Evolutionary conservation across 2,329 filamentous ascomycete genomes (phyloP), one percentile per base, ranked within the genome.

Genomic region (Ceratocystis cacaofunesta): DNA sequence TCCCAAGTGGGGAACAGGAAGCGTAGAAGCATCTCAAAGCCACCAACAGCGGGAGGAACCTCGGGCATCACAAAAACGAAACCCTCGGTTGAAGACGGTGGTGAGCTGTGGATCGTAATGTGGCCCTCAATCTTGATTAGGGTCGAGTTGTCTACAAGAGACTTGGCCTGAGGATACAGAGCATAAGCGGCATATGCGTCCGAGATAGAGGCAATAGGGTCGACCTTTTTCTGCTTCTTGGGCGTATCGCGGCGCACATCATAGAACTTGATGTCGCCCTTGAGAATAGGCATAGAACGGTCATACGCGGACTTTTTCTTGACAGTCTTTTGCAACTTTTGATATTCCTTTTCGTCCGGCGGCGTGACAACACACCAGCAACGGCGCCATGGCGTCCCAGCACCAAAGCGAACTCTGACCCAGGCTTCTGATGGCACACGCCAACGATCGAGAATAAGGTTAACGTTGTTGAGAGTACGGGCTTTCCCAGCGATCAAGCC

Each of bases 11-110:
- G 94, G 73, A 99, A 95, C 12, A 99, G 79, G 77, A 89, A 96
- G 58, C 90, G 85, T 43, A 99, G 79, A 80, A 99, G 87, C 80
- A 95, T 96, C 74, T 97, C 94, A 70, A 97, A 96, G 0, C 94
- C 94, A 65, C 85, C 89, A 12, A 99, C 88, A 19, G 90, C 92
- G n/a, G 92, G 87, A 71, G 90, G 90, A 1, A 88, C 84, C 74
- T 99, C 94, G 3, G 94, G 94, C 92, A 99, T 96, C 70, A 97
- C 86, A 72, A 99, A 99, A 3, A 99, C 90, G 71, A 96, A 96
- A 0, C 94, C 94, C 73, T 99, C 94, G 0, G 88, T 88, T 1
- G 85, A 85, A 0, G 87, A 86, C 28, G 90, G 85, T 7, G 89
- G 86, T 12, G 85, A 83, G 0, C 87, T 87, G 75, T 96, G 91